These are phyloP conservation scores for Diutina pseudorugosa DNA, from an alignment of 1,139 yeast genomes.

Conservation along the genomic window DNA sequence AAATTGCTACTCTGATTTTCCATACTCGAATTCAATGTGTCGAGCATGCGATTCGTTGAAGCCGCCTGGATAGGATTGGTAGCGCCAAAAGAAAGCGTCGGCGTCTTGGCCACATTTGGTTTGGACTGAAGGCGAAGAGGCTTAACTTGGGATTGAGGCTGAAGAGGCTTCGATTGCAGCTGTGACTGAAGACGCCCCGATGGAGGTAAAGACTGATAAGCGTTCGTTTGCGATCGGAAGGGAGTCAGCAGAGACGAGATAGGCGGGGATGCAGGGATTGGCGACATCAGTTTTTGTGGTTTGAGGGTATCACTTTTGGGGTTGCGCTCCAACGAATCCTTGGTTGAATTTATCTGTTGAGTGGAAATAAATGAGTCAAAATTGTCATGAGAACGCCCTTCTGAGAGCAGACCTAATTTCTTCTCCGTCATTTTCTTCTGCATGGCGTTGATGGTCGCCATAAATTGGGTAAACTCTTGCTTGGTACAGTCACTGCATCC, in stretches of 20 bases:
- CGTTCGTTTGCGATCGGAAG: slow-evolving; percentile 7
- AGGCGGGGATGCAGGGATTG: slow-evolving; percentile 4
- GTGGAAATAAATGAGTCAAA: slow-evolving; percentile 23
- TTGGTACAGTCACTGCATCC: slow-evolving; percentile 31
- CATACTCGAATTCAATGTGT: slow-evolving; percentile 5
- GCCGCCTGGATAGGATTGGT: neutral
- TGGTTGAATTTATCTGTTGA: slow-evolving; percentile 20
- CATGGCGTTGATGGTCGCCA: slow-evolving; percentile 16
- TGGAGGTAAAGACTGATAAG: slow-evolving; percentile 5
- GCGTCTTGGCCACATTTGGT: slow-evolving; percentile 8
- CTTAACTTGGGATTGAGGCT: slow-evolving; percentile 5
- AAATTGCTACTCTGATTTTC: slow-evolving; percentile 18
- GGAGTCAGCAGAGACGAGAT: slow-evolving; percentile 4
- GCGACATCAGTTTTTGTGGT: slow-evolving; percentile 5
- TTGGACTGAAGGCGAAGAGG: slow-evolving; percentile 14
- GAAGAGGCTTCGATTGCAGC: slow-evolving; percentile 8
- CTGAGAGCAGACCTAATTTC: slow-evolving; percentile 19
- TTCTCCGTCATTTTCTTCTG: slow-evolving; percentile 18
- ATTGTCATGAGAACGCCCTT: slow-evolving; percentile 7
- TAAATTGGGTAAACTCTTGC: slow-evolving; percentile 22
- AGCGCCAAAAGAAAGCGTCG: neutral
- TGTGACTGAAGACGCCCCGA: slow-evolving; percentile 7
- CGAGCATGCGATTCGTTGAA: neutral
- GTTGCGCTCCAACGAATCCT: slow-evolving; percentile 14
- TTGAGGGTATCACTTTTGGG: slow-evolving; percentile 12